These are phyloP conservation scores for Aspergillus sp. DNA, from an alignment of 2,329 filamentous ascomycete genomes.

Conservation along the genomic window DNA sequence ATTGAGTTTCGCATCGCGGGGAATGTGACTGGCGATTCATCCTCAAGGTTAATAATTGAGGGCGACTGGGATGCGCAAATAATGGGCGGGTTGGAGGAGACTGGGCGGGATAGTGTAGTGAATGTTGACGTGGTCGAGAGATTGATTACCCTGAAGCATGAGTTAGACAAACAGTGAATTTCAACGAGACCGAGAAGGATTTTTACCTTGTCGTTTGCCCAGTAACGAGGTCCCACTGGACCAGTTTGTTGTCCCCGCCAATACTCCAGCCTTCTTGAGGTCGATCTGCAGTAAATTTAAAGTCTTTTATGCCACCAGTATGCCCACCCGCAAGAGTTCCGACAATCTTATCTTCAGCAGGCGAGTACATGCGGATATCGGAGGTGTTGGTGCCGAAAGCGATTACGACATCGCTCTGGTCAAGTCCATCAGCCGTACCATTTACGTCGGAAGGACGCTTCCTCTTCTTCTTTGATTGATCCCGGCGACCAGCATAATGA, in stretches of 20 bases:
- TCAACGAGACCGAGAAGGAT: not conserved
- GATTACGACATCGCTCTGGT: constrained; percentile 46
- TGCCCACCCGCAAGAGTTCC: constrained; percentile 47
- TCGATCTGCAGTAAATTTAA: constrained; percentile 48
- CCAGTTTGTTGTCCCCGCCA: constrained; percentile 52
- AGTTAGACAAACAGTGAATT: constrained; percentile 16
- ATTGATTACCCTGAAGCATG: constrained; percentile 39
- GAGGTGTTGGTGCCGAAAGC: constrained; percentile 51
- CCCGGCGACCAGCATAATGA: constrained; percentile 38
- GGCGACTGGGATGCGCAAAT: constrained; percentile 53
- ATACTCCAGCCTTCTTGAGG: constrained; percentile 53
- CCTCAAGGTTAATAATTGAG: constrained; percentile 46
- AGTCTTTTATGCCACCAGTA: constrained; percentile 50
- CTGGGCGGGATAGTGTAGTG: constrained; percentile 42
- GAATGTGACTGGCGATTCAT: constrained; percentile 42
- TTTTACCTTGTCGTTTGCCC: constrained; percentile 45
- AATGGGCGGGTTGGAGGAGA: constrained; percentile 43
- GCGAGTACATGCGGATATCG: constrained; percentile 52
- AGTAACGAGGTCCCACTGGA: constrained; percentile 53
- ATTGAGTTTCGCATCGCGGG: constrained; percentile 52
- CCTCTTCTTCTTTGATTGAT: constrained; percentile 51
- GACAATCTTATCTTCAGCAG: constrained; percentile 48
- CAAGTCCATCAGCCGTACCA: constrained; percentile 33
- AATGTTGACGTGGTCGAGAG: constrained; percentile 42
- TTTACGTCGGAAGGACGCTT: constrained; percentile 48